Base-by-base conservation (phyloP, 208 protist species). In the Leishmania braziliensis region DNA sequence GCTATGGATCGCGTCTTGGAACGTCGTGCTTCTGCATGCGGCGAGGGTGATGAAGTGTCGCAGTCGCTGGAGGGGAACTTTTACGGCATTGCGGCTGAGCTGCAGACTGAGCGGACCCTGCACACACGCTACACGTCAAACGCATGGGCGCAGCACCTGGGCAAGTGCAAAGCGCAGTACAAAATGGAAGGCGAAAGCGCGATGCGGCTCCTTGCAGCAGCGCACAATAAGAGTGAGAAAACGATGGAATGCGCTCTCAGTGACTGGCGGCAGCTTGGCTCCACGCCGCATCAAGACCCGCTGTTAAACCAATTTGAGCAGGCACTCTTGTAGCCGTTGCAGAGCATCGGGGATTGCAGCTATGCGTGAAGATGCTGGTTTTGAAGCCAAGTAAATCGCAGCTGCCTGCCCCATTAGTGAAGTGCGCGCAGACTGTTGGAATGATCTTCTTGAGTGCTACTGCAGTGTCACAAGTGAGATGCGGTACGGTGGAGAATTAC, bases 231-330 rank as follows among this genome's bases (percentile, higher is more conserved):
- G 48, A 76, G 43, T 50, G 33, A 56, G 66, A 63, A 39, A 58
- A 58, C 50, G 3, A 66, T 75, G 33, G 79, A 75, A 33, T 20
- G 65, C 20, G 79, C 54, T 48, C 56, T 92, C 20, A 83, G 87
- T 65, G 86, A 91, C 74, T 95, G 92, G 92, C 62, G 81, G 62
- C 43, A 46, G n/a, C 53, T 88, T 23, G 92, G 92, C 5, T 66
- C 69, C n/a, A 83, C 80, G 5, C 80, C 82, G 36, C 79, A 91
- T 69, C 79, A 82, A 16, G 87, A 93, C 65, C 79, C 78, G 6
- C 33, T 84, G 12, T 81, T 93, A 36, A 82, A 91, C n/a, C 81
- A 84, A 78, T 93, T 92, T 86, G 92, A 95, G 79, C 87, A 81
- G 46, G 77, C 84, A 12, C 78, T 95, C n/a, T 29, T 95, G 53